phyloP scores from a whole-genome alignment of 2,329 filamentous ascomycete species.

The Fusarium scirpi region DNA sequence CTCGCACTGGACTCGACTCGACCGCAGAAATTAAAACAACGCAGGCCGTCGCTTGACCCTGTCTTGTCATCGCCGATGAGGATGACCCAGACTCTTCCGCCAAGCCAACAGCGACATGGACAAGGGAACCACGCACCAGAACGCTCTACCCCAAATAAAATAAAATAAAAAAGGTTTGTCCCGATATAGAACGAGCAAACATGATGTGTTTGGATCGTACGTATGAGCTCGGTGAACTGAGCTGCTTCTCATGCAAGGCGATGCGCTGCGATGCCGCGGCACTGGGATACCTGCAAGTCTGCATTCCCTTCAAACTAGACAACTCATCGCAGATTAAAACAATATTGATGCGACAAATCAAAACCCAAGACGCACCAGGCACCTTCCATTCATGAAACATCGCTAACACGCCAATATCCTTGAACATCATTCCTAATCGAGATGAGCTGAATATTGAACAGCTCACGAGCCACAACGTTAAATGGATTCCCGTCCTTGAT shows the following conservation, averaged over 20 bases:
- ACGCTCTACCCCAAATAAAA: not conserved
- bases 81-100: constrained; percentile 29
- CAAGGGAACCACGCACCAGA: not conserved
- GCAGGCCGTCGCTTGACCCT: not conserved
- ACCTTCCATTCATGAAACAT: constrained; percentile 32
- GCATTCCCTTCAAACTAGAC: constrained; percentile 19
- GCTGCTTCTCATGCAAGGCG: not conserved
- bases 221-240: constrained; percentile 13
- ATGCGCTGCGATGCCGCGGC: not conserved
- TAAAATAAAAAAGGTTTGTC: not conserved
- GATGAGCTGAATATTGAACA: constrained; percentile 27
- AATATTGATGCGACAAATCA: constrained; percentile 27
- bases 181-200: constrained; percentile 11
- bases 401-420: constrained; percentile 26
- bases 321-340: constrained; percentile 36
- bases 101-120: constrained; percentile 23
- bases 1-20: not conserved
- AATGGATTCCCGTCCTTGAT: constrained; percentile 21
- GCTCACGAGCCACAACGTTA: constrained; percentile 40
- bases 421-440: constrained; percentile 25
- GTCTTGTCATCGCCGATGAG: constrained; percentile 36
- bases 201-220: constrained; percentile 11
- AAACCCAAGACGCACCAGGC: not conserved
- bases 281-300: constrained; percentile 1
- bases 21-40: not conserved